Base-by-base conservation (phyloP, 2,329 filamentous ascomycete species). In the Pseudocercospora ulei region DNA sequence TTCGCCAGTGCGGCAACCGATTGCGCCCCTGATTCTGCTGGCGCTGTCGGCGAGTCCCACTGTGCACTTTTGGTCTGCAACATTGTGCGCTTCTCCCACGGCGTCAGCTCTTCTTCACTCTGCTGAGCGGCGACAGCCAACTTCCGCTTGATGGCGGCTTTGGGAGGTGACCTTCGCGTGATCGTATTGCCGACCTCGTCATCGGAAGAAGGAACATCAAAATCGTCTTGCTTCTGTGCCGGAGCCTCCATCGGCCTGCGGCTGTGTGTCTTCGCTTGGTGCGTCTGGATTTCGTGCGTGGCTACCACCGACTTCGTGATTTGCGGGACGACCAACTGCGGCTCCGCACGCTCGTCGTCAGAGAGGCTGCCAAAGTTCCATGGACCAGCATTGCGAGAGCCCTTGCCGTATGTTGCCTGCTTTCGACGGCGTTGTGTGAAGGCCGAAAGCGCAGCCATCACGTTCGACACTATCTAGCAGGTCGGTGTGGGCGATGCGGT, bases 181-280 rank as follows among this genome's bases (percentile, higher is more conserved):
- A 51, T 39, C 16, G 34, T 45, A 3, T 43, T 40, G 4, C 48
- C 39, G 3, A 35, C 31, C n/a, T 60, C 59, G 4, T 61, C 59
- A 14, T 58, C 56, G 2, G 58, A 48, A 17, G 47, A 48, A 3
- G 65, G 65, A 12, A 68, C 58, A 44, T 69, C 65, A 48, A 66
- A 69, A 11, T 63, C 49, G 23, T 59, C 57, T 9, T 44, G 44
- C 35, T 46, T 44, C 28, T 44, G 48, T 14, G 41, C 20, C 4
- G 35, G 41, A 22, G 29, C 31, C 25, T 43, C 49, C 20, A 29
- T 19, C 13, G 43, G 24, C 35, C 41, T 49, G 14, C 25, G 37
- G 5, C 38, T 17, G 13, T 19, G 27, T 8, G 20, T 7, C 24
- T 43, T 40, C 3, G 29, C n/a, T 12, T 46, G 42, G n/a, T 28